Conservation (phyloP, 352 stramenopile genomes). For the Globisporangium recalcitrans region DNA sequence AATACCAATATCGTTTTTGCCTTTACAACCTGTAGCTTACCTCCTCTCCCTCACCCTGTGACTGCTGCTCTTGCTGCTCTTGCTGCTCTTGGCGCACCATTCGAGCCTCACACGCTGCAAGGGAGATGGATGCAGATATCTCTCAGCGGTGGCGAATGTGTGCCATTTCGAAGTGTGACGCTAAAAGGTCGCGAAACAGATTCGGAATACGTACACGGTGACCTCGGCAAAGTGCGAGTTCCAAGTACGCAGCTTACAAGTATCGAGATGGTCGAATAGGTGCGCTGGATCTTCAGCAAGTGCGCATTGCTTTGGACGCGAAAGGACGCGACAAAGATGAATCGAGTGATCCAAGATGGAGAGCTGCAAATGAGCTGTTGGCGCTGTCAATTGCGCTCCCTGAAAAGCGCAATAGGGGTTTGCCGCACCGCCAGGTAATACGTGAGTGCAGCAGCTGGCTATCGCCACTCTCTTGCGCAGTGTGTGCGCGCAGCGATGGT, state of each 20-base stretch:
- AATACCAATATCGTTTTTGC: not conserved
- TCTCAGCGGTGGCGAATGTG: not conserved
- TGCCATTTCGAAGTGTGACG: not conserved
- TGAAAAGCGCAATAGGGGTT: not conserved
- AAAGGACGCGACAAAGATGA: too few relatives aligned
- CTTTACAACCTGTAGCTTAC: not conserved
- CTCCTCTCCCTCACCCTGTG: slow-evolving; percentile 22
- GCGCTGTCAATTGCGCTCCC: not conserved
- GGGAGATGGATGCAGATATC: too few relatives aligned
- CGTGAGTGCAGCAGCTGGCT: not conserved
- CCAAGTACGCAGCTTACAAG: not conserved
- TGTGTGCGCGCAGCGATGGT: not conserved
- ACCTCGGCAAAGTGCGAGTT: not conserved
- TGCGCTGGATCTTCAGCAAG: not conserved
- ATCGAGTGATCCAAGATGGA: too few relatives aligned
- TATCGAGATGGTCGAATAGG: not conserved
- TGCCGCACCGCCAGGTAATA: not conserved
- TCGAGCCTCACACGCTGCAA: too few relatives aligned
- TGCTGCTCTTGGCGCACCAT: slow-evolving; percentile 2
- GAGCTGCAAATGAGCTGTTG: not conserved
- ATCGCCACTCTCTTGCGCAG: not conserved
- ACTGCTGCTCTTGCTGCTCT: too few relatives aligned
- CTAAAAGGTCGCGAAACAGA: not conserved
- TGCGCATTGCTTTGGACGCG: not conserved
- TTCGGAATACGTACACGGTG: not conserved